Base-by-base conservation (phyloP, 768 basidiomycete species). In the Peribolospora kevripleyi region DNA sequence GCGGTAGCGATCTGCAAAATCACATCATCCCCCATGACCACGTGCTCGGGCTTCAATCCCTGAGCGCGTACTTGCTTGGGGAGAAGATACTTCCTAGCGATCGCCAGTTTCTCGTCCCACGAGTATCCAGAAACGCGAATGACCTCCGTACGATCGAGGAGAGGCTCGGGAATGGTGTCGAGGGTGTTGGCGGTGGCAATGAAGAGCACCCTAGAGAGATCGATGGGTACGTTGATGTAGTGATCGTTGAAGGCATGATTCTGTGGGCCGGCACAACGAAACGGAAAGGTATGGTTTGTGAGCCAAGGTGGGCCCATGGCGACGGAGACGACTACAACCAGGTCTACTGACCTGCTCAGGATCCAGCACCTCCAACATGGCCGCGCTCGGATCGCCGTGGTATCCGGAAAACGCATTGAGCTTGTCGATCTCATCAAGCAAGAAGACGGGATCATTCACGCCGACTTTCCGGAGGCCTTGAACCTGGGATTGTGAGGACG, bases 381-480 rank as follows among this genome's bases (percentile, higher is more conserved):
- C 88, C 45, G 90, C 90, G 3, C 76, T 78, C 10, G 88, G 88
- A 65, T 91, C 87, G 0, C 88, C 88, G 61, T 91, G 87, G 68
- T 80, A 82, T 63, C 82, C 86, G 8, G 58, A 61, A 11, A 53
- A 58, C n/a, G 58, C 58, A 52, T 65, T 64, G 54, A 86, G 75
- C 68, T 93, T 93, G 69, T 93, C 90, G 48, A 93, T 78, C 66
- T 93, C 90, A 63, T 93, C 90, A 68, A 90, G 70, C 41, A 95
- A 68, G 53, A 91, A 70, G 4, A 95, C 82, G 9, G 79, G 77
- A 66, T 93, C 86, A 38, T 72, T 68, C 50, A 84, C 72, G 5
- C 84, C 84, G 0, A 83, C 83, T 63, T 84, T 86, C 43, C 84
- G 73, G 59, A 93, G 68, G 1, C 84, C 84, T 65, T 88, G 84